Evolutionary conservation across 2,329 filamentous ascomycete species (phyloP).

Genomic region (Pseudofabraea citricarpa): DNA sequence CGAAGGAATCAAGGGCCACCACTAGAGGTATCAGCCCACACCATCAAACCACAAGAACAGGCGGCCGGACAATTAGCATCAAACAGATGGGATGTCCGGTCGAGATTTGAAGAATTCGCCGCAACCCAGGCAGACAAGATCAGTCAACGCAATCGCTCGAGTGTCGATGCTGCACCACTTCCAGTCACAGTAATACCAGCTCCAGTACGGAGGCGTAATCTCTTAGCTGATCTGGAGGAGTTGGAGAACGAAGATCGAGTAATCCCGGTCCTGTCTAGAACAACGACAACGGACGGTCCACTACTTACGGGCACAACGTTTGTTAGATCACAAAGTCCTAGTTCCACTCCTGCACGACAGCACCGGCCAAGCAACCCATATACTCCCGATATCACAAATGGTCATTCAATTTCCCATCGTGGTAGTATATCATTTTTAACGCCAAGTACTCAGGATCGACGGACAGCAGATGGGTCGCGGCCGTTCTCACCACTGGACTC

Average conservation of each 20-base stretch:
- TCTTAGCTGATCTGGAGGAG: conserved; percentile 53
- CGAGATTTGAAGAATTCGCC: conserved; percentile 56
- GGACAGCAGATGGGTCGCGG: conserved; percentile 3
- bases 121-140: conserved; percentile 55
- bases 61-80: conserved; percentile 12
- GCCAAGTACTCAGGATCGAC: conserved; percentile 10
- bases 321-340: not conserved
- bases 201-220: conserved; percentile 51
- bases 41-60: conserved; percentile 11
- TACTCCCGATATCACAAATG: conserved; percentile 18
- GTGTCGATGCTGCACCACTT: conserved; percentile 48
- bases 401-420: conserved; percentile 19
- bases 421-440: conserved; percentile 23
- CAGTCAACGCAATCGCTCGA: conserved; percentile 50
- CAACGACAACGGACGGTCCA: conserved; percentile 3
- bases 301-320: conserved; percentile 3
- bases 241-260: conserved; percentile 11
- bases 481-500: conserved; percentile 7
- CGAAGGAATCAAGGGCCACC: conserved; percentile 22
- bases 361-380: conserved; percentile 20
- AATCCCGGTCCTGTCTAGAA: conserved; percentile 1
- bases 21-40: conserved; percentile 25
- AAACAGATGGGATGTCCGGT: conserved; percentile 50
- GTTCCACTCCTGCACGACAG: conserved; percentile 3
- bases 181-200: conserved; percentile 59